phyloP scores from a whole-genome alignment of 768 basidiomycete species.

The Russula olivacea region DNA sequence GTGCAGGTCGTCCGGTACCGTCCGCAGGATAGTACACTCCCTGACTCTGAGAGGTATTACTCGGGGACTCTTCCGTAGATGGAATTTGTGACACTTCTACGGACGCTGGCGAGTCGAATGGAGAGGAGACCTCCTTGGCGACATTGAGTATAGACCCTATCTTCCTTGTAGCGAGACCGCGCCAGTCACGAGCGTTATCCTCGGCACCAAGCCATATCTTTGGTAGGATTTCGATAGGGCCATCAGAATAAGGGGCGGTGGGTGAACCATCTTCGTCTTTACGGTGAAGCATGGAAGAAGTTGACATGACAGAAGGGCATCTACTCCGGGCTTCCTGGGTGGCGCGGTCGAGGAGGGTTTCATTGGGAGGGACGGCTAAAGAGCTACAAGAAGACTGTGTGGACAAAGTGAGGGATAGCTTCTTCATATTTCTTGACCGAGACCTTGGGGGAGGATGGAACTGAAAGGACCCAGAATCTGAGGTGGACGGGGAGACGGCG shows the following conservation, averaged over 20 bases:
- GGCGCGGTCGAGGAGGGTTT: conserved; percentile 31
- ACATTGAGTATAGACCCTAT: conserved; percentile 86
- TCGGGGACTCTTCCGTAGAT: conserved; percentile 55
- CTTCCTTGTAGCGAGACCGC: conserved; percentile 56
- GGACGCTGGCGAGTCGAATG: conserved; percentile 46
- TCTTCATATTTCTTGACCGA: conserved; percentile 65
- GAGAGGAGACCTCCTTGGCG: conserved; percentile 82
- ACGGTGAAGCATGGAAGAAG: conserved; percentile 53
- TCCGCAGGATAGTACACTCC: conserved; percentile 65
- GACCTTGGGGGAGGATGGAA: conserved; percentile 37
- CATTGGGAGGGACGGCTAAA: conserved; percentile 37
- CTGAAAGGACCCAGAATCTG: conserved; percentile 49
- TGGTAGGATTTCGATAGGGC: conserved; percentile 80
- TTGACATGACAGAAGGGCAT: conserved; percentile 65
- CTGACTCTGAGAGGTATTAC: conserved; percentile 41
- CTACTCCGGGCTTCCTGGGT: conserved; percentile 39
- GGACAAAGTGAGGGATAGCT: conserved; percentile 62
- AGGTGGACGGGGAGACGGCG: conserved; percentile 46
- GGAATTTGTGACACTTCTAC: conserved; percentile 47
- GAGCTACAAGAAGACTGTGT: conserved; percentile 54
- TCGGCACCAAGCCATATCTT: conserved; percentile 88
- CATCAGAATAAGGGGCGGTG: conserved; percentile 66
- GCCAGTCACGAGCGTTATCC: conserved; percentile 85
- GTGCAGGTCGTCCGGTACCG: conserved; percentile 62
- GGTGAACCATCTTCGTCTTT: conserved; percentile 55